Conservation (phyloP, 345 rosid genomes). For the Euphorbia tirucalli region DNA sequence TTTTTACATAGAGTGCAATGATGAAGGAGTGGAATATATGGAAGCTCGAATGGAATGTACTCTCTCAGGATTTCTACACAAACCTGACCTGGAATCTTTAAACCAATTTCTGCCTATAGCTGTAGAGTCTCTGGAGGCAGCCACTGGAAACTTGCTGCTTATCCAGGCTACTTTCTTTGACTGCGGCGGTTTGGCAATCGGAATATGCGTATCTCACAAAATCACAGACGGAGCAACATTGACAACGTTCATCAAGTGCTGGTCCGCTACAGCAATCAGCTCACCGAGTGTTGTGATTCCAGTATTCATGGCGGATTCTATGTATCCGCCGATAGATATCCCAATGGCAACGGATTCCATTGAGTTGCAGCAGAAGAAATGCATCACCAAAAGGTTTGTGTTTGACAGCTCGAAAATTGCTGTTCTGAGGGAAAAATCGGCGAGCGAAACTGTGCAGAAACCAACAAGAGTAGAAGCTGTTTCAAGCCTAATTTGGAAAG, state of each 20-base stretch:
- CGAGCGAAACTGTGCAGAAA: not conserved
- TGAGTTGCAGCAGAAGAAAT: not conserved
- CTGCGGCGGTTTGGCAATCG: slow-evolving; percentile 30
- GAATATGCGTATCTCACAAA: slow-evolving; percentile 22
- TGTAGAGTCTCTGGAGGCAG: slow-evolving; percentile 11
- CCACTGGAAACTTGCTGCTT: slow-evolving; percentile 5
- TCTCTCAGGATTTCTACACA: slow-evolving; percentile 25
- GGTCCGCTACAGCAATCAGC: slow-evolving; percentile 19
- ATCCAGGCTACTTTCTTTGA: slow-evolving; percentile 31
- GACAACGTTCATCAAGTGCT: slow-evolving; percentile 20
- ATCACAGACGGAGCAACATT: slow-evolving; percentile 21
- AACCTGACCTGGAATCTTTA: slow-evolving; percentile 20
- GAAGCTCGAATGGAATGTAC: slow-evolving; percentile 31
- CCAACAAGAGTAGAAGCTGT: slow-evolving; percentile 23
- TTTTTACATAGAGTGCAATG: slow-evolving; percentile 36
- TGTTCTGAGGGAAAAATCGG: not conserved
- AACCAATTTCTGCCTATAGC: slow-evolving; percentile 25
- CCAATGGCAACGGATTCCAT: not conserved
- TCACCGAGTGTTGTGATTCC: not conserved
- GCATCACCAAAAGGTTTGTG: slow-evolving; percentile 20
- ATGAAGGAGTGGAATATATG: slow-evolving; percentile 36
- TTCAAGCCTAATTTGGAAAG: slow-evolving; percentile 16
- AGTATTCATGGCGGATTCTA: slow-evolving; percentile 12
- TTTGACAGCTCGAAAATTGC: slow-evolving; percentile 7
- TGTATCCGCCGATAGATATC: slow-evolving; percentile 20